Conservation (phyloP, 2,329 filamentous ascomycete genomes). For the Lizonia empirigonia region DNA sequence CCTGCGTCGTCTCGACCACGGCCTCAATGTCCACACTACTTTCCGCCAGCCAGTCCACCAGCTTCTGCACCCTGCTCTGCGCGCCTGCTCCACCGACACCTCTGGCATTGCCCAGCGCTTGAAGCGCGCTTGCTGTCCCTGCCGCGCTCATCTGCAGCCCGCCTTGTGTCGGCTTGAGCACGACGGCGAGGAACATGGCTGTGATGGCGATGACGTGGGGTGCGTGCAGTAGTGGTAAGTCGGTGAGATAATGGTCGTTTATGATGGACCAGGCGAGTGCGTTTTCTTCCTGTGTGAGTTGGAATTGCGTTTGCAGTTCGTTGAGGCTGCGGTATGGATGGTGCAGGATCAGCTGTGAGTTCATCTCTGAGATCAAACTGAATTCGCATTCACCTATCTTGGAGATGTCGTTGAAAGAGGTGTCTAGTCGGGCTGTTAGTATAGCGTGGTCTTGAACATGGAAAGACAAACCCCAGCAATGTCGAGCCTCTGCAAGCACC, state of each 20-base stretch:
- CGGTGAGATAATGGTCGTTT: constrained; percentile 92
- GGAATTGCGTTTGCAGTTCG: constrained; percentile 71
- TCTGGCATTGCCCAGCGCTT: constrained; percentile 44
- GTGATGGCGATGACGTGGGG: constrained; percentile 91
- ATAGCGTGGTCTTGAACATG: background rate
- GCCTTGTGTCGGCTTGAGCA: constrained; percentile 70
- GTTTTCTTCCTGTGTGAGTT: constrained; percentile 77
- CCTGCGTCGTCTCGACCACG: constrained; percentile 87
- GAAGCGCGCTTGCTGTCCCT: constrained; percentile 46
- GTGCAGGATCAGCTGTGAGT: constrained; percentile 85
- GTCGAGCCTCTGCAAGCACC: constrained; percentile 82
- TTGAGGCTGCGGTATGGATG: constrained; percentile 86
- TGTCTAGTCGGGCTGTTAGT: constrained; percentile 33
- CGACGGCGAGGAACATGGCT: constrained; percentile 81
- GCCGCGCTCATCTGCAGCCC: constrained; percentile 54
- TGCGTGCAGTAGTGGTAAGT: constrained; percentile 81
- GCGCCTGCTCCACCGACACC: constrained; percentile 35
- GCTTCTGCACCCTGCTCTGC: constrained; percentile 64
- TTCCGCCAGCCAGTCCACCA: constrained; percentile 83
- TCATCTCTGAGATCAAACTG: constrained; percentile 87
- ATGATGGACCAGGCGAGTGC: constrained; percentile 80
- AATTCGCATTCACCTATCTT: constrained; percentile 95
- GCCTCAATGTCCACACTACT: constrained; percentile 83
- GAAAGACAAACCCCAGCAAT: constrained; percentile 56
- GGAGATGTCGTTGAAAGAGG: constrained; percentile 66